Conservation (phyloP, 2,329 filamentous ascomycete genomes). For the Emericellopsis atlantica region DNA sequence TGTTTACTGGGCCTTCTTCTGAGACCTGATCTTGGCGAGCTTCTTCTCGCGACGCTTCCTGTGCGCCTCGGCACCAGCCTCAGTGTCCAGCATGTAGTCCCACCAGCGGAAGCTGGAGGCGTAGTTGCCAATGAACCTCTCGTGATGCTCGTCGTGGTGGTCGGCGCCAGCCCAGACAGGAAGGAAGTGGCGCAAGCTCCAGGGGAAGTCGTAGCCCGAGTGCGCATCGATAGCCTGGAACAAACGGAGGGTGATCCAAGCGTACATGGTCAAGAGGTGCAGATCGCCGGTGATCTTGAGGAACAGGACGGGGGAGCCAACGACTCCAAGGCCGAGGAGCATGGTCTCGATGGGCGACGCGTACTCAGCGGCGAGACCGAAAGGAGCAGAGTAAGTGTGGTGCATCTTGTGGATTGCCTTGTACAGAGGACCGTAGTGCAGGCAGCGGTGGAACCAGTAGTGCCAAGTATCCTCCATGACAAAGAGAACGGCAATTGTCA, state of each 20-base stretch:
- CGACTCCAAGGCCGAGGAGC: conserved; percentile 78
- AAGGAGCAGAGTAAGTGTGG: conserved; percentile 96
- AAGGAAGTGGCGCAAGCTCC: conserved; percentile 88
- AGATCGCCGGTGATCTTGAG: conserved; percentile 73
- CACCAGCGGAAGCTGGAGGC: conserved; percentile 98
- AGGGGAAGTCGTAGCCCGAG: conserved; percentile 96
- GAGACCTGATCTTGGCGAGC: conserved; percentile 48
- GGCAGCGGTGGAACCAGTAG: conserved; percentile 86
- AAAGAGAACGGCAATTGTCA: conserved; percentile 90
- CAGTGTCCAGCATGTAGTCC: conserved; percentile 89
- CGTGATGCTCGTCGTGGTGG: conserved; percentile 94
- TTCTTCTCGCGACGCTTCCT: conserved; percentile 74
- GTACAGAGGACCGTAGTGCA: conserved; percentile 94
- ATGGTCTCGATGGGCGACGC: conserved; percentile 95
- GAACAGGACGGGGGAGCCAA: conserved; percentile 74
- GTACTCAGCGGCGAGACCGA: conserved; percentile 93
- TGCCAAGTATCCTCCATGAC: conserved; percentile 95
- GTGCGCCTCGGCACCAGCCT: conserved; percentile 77
- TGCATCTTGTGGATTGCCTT: conserved; percentile 97
- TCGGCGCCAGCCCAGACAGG: conserved; percentile 97
- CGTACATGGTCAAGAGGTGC: conserved; percentile 95
- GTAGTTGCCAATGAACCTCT: conserved; percentile 98
- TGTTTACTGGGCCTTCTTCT: conserved; percentile 52
- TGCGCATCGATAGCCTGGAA: conserved; percentile 98
- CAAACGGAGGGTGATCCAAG: conserved; percentile 84